Percentiles rank a stretch among this genome's conserved stretches.
These are phyloP conservation scores for Candida orba DNA, from an alignment of 805 yeast species.

Conservation along the genomic window DNA sequence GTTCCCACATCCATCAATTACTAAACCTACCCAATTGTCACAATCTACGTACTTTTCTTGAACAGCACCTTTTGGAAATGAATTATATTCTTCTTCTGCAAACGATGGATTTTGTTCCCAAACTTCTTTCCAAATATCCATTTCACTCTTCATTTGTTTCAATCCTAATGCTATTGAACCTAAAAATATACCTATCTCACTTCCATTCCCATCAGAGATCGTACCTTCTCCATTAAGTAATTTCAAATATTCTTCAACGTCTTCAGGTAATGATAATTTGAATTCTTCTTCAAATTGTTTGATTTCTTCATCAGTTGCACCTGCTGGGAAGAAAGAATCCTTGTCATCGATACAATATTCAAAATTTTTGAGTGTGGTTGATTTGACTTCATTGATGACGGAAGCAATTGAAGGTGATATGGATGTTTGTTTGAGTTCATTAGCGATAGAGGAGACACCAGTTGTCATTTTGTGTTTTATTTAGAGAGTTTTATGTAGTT, in stretches of 20 bases:
- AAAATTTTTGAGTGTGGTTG: constrained; percentile 1
- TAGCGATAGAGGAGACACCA: too few relatives aligned
- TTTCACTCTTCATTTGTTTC: constrained; percentile 8
- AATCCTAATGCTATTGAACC: constrained; percentile 6
- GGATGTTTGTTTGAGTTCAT: too few relatives aligned
- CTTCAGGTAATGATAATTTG: constrained; percentile 1
- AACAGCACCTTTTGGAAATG: constrained; percentile 8
- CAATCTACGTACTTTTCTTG: constrained; percentile 6
- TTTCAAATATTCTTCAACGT: constrained; percentile 4
- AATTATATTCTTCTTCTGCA: constrained; percentile 2
- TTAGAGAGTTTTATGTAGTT: too few relatives aligned
- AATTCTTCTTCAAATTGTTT: neutral
- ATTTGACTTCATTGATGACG: neutral
- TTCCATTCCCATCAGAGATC: neutral
- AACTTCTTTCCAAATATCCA: constrained; percentile 12
- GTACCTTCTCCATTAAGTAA: constrained; percentile 2
- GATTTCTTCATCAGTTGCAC: neutral
- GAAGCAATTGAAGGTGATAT: neutral
- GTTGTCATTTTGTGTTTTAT: too few relatives aligned
- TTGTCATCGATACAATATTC: neutral
- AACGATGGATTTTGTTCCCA: constrained; percentile 8
- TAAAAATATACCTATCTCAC: constrained; percentile 4
- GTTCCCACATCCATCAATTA: constrained; percentile 14
- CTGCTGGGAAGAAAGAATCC: constrained; percentile 3
- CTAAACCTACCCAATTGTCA: constrained; percentile 10